Evolutionary conservation across 2,329 filamentous ascomycete genomes (phyloP).

Genomic region (Grosmannia serpens): DNA sequence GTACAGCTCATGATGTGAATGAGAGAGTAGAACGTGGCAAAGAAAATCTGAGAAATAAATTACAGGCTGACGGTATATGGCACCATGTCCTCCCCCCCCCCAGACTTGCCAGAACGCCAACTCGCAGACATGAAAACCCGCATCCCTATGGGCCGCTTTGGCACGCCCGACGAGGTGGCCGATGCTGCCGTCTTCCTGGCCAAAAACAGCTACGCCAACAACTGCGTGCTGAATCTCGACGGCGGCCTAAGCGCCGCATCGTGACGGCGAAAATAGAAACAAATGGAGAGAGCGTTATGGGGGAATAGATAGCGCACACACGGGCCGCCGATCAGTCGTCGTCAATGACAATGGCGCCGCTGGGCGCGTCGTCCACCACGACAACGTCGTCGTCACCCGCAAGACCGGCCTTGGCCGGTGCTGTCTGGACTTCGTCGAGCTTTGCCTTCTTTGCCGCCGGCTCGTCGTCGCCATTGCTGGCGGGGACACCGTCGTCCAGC

Average conservation of each 20-base stretch:
- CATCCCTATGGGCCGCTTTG: constrained; percentile 59
- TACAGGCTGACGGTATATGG: background rate
- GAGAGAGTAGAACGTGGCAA: background rate
- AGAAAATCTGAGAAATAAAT: background rate
- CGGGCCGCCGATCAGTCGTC: constrained; percentile 16
- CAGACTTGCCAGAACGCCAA: constrained; percentile 1
- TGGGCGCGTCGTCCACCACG: constrained; percentile 32
- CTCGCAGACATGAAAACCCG: background rate
- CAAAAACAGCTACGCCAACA: constrained; percentile 72
- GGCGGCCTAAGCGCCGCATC: constrained; percentile 61
- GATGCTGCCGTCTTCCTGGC: constrained; percentile 70
- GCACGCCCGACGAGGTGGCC: constrained; percentile 60
- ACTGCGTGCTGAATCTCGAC: constrained; percentile 76
- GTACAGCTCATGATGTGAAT: background rate
- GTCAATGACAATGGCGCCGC: constrained; percentile 56
- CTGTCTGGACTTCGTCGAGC: constrained; percentile 14
- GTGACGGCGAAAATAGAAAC: constrained; percentile 21
- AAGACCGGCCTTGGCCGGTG: background rate
- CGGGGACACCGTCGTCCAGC: constrained; percentile 26
- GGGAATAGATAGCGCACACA: too few species aligned
- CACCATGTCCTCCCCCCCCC: background rate
- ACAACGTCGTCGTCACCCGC: constrained; percentile 32
- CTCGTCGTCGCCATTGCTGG: constrained; percentile 11
- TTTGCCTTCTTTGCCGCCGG: constrained; percentile 37
- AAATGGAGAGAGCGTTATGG: background rate